Percentiles rank a stretch among this genome's conserved stretches.
Conservation (phyloP, 2,329 filamentous ascomycete genomes). For the Colletotrichum ledebouriae region DNA sequence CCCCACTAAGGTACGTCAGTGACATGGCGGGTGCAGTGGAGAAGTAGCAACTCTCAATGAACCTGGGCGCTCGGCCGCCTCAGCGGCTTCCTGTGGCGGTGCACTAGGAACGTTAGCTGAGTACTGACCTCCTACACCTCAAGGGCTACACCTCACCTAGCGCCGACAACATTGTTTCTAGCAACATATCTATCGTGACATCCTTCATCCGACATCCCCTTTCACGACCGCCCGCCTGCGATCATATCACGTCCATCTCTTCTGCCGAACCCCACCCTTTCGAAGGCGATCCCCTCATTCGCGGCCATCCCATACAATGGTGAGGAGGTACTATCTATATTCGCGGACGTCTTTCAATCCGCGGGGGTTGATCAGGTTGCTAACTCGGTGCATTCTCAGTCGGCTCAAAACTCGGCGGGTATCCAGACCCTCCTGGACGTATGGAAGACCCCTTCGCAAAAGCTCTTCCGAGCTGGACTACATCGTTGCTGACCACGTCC, state of each 20-base stretch:
- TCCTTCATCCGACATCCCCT: constrained; percentile 7
- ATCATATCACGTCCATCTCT: neutral
- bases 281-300: neutral
- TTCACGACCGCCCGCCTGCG: neutral
- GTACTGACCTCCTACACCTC: constrained; percentile 4
- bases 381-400: constrained; percentile 65
- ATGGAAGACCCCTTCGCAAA: constrained; percentile 55
- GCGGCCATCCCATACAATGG: constrained; percentile 29
- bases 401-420: constrained; percentile 97
- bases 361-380: constrained; percentile 9
- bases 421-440: constrained; percentile 99
- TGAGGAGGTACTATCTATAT: constrained; percentile 12
- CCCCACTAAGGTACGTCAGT: too few relatives aligned
- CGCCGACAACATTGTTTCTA: constrained; percentile 5
- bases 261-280: neutral
- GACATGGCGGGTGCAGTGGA: neutral
- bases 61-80: neutral
- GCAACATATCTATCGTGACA: constrained; percentile 4
- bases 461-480: neutral
- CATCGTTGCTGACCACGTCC: constrained; percentile 15
- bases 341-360: constrained; percentile 12
- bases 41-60: neutral
- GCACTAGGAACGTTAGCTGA: constrained; percentile 16
- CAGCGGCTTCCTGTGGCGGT: too few relatives aligned
- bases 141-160: constrained; percentile 3